A percentile compares a stretch with the other conserved stretches of the same genome.
Evolutionary conservation across 768 basidiomycete species (phyloP).

Genomic region (Termitomyces sp.): DNA sequence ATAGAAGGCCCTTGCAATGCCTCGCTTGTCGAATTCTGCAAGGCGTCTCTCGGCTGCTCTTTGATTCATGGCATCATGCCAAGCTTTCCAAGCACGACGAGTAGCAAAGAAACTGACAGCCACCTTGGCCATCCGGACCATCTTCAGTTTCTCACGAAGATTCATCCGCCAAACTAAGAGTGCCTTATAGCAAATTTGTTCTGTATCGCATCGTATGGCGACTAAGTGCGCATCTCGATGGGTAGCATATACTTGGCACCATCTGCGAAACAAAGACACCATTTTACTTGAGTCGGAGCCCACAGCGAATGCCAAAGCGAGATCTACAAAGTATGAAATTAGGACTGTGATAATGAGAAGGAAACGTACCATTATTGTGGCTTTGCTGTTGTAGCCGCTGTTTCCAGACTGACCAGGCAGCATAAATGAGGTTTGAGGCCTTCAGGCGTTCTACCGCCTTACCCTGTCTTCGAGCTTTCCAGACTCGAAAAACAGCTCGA

Average conservation of each 20-base stretch:
- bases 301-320: conserved; percentile 48
- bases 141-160: conserved; percentile 47
- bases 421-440: conserved; percentile 42
- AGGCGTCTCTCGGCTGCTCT: conserved; percentile 44
- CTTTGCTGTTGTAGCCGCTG: conserved; percentile 37
- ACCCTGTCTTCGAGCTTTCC: conserved; percentile 69
- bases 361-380: conserved; percentile 44
- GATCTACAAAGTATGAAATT: conserved; percentile 30
- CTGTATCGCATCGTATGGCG: conserved; percentile 49
- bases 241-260: conserved; percentile 41
- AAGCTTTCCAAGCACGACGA: conserved; percentile 45
- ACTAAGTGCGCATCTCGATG: conserved; percentile 47
- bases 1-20: conserved; percentile 24
- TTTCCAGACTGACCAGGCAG: conserved; percentile 52
- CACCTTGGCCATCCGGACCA: conserved; percentile 52
- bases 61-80: conserved; percentile 46
- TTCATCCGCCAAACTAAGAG: conserved; percentile 57
- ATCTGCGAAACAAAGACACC: conserved; percentile 38
- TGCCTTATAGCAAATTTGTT: conserved; percentile 36
- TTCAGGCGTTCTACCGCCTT: conserved; percentile 54
- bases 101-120: conserved; percentile 51
- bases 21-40: conserved; percentile 39
- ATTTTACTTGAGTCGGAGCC: conserved; percentile 41
- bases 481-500: conserved; percentile 58
- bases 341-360: not conserved